These are phyloP conservation scores for Xylogone sp. DNA, from an alignment of 2,329 filamentous ascomycete species.

Conservation along the genomic window DNA sequence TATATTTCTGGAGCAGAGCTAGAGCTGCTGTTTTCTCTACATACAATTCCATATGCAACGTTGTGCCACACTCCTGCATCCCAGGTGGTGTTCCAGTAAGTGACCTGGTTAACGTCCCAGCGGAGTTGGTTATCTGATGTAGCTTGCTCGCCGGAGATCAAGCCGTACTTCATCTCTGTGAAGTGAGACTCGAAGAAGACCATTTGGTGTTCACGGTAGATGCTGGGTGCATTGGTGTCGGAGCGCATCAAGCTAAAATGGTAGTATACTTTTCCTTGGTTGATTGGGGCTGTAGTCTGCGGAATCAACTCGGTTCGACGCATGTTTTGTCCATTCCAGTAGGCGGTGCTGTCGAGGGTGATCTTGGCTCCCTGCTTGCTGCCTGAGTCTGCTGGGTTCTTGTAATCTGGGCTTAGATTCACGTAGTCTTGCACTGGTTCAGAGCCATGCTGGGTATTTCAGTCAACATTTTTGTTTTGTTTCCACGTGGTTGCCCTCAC, in stretches of 20 bases:
- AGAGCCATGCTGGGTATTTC: constrained; percentile 53
- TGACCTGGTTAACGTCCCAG: constrained; percentile 59
- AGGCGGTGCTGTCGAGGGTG: constrained; percentile 59
- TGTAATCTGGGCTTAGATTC: constrained; percentile 43
- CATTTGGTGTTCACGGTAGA: constrained; percentile 64
- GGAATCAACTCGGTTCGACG: constrained; percentile 71
- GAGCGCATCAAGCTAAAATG: constrained; percentile 65
- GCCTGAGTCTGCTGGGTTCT: constrained; percentile 51
- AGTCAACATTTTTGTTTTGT: not conserved
- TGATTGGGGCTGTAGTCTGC: constrained; percentile 62
- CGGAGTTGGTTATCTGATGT: constrained; percentile 52
- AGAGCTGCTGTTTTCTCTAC: constrained; percentile 10
- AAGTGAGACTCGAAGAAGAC: constrained; percentile 66
- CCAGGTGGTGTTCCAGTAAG: constrained; percentile 61
- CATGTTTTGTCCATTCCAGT: constrained; percentile 72
- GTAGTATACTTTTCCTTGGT: constrained; percentile 62
- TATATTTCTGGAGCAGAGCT: no score
- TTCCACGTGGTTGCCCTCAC: constrained; percentile 9
- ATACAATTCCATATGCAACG: constrained; percentile 65
- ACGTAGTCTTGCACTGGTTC: constrained; percentile 33
- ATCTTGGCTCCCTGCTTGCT: constrained; percentile 65
- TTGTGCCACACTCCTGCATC: constrained; percentile 68
- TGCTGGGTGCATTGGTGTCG: constrained; percentile 55
- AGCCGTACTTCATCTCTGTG: constrained; percentile 70
- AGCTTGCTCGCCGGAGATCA: constrained; percentile 44